A percentile compares a stretch with the other conserved stretches of the same genome.
phyloP scores from a whole-genome alignment of 768 basidiomycete species.

The Psilocybe tampanensis region DNA sequence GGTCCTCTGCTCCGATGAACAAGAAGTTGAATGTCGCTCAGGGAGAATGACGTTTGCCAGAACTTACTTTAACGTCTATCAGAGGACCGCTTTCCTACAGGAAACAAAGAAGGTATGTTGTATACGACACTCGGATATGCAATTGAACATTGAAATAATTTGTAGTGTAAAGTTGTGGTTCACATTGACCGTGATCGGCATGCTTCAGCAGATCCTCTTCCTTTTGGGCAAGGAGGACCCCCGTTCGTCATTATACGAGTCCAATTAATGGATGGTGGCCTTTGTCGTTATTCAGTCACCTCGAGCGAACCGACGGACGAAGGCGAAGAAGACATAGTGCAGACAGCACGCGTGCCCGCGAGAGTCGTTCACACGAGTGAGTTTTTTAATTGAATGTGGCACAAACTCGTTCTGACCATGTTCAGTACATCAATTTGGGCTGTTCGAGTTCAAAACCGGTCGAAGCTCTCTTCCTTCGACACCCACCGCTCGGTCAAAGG shows the following conservation, averaged over 20 bases:
- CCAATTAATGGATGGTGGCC: conserved; percentile 81
- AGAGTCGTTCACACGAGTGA: conserved; percentile 83
- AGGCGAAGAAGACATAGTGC: conserved; percentile 81
- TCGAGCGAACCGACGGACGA: conserved; percentile 77
- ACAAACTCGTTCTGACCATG: conserved; percentile 3
- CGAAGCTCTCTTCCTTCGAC: conserved; percentile 79
- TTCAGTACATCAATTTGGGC: conserved; percentile 82
- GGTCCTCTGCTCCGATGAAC: conserved; percentile 68
- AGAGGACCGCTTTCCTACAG: conserved; percentile 75
- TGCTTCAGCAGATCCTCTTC: conserved; percentile 76
- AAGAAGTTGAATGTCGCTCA: conserved; percentile 70
- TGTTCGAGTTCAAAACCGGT: conserved; percentile 86
- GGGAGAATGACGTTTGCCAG: conserved; percentile 68
- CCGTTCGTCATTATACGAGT: conserved; percentile 83
- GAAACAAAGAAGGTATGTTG: conserved; percentile 74
- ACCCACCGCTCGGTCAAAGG: conserved; percentile 78
- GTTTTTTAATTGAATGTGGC: conserved; percentile 27
- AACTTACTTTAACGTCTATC: conserved; percentile 91
- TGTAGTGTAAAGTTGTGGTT: conserved; percentile 83
- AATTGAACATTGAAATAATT: neutral
- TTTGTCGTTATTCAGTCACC: conserved; percentile 77
- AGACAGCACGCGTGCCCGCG: conserved; percentile 70
- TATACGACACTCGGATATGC: neutral
- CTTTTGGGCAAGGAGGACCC: conserved; percentile 67
- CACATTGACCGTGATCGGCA: conserved; percentile 83